A percentile compares a stretch with the other conserved stretches of the same genome.
Evolutionary conservation across 192 early-diverging fungal genomes (phyloP).

Genomic region (Entomortierella lignicola): DNA sequence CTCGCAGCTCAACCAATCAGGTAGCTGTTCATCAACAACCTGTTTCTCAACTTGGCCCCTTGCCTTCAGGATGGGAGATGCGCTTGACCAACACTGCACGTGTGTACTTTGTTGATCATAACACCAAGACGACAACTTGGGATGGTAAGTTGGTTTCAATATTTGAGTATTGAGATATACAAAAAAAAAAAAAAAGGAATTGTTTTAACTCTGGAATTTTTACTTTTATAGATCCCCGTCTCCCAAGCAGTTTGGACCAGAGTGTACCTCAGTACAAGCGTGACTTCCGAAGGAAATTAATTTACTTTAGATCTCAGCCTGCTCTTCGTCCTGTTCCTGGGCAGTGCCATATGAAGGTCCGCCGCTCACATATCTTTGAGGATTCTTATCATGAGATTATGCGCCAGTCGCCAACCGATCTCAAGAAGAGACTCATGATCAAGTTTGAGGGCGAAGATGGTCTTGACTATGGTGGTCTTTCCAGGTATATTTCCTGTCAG

Average conservation of each 20-base stretch:
- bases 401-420: slow-evolving; percentile 88
- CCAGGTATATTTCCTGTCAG: slow-evolving; percentile 65
- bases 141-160: slow-evolving; percentile 67
- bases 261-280: slow-evolving; percentile 99
- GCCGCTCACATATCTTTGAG: slow-evolving; percentile 92
- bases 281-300: slow-evolving; percentile 96
- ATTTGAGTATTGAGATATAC: neutral
- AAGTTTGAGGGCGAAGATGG: slow-evolving; percentile 99
- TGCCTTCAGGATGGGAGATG: slow-evolving; percentile 99
- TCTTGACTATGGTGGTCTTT: slow-evolving; percentile 97
- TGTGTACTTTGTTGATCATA: slow-evolving; percentile 99
- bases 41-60: slow-evolving; percentile 81
- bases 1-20: slow-evolving; percentile 64
- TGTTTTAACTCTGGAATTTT: neutral
- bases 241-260: slow-evolving; percentile 85
- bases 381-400: slow-evolving; percentile 96
- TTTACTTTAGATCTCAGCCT: slow-evolving; percentile 96
- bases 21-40: slow-evolving; percentile 78
- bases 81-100: slow-evolving; percentile 92
- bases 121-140: slow-evolving; percentile 98
- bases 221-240: slow-evolving; percentile 66
- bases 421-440: slow-evolving; percentile 98
- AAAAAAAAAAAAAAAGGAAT: no score
- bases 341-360: slow-evolving; percentile 93
- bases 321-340: slow-evolving; percentile 89